Base-by-base conservation (phyloP, 225 moss, liverwort and hornwort species). In the Asterella californica region DNA sequence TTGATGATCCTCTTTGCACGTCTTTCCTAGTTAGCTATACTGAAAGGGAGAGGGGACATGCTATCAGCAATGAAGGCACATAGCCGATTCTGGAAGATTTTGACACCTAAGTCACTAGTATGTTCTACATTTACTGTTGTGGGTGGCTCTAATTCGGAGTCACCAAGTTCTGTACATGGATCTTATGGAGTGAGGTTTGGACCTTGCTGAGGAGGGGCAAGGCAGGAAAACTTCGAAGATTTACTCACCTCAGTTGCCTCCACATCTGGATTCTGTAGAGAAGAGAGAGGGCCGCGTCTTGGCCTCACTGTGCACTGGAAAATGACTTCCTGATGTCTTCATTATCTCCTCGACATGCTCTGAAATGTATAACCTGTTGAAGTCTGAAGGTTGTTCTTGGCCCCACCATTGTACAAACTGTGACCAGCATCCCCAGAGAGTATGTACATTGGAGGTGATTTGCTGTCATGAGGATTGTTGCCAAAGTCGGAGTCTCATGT, bases 91-190 rank as follows among this genome's bases (percentile, higher is more conserved):
- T 47, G 46, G 47, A 71, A 79, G 79, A 85, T 79, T n/a, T 85
- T 42, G 32, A 79, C 70, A 70, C 55, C 76, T 85, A 79, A 78
- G 70, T 37, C 34, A 72, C 78, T 70, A 49, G 46, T 76, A 63
- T 76, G 79, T 73, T 61, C 69, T 79, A 84, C 45, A 79, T 5
- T 82, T 65, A 66, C 61, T 82, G 76, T 81, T 46, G 84, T 82
- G 76, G 79, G 79, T 82, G 76, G 27, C 75, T 82, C 76, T 53
- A 46, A 57, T 77, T 78, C 73, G 66, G 77, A 77, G 66, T 67
- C 78, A 84, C 84, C 80, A 60, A 78, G 47, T 53, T 80, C 84
- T 84, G 71, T 85, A 81, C 75, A 85, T 64, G 62, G 42, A 59
- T 30, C 77, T 73, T 42, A 45, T 36, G 27, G 50, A 52, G 74